Base-by-base conservation (phyloP, 164 flowering plant genomes). In the Magnolia sinica region DNA sequence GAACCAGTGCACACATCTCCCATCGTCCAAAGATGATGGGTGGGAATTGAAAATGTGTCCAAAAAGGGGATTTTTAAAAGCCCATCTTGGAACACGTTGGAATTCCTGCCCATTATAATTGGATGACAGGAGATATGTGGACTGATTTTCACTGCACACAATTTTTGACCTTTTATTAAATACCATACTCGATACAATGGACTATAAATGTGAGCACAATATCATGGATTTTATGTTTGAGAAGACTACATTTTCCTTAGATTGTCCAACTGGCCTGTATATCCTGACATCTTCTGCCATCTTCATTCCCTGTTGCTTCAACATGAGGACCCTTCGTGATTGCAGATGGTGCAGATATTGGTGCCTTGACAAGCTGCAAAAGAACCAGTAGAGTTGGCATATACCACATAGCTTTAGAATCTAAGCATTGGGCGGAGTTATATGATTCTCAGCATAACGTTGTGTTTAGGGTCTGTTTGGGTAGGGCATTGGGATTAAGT, bases 191-290 rank as follows among this genome's bases (percentile, higher is more conserved):
- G 1, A 24, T 65, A 11, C 29, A 22, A 7, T 63, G 7, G 16
- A 24, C 11, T 22, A 9, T 23, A 8, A 20, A 20, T 65, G 11
- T 14, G 9, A 37, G 68, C 4, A 18, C 31, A 18, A 11, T 4
- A 18, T 29, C 50, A 68, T 22, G 29, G 3, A 68, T 27, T 24
- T 68, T 31, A 68, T 50, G 2, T 70, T 70, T 55, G 61, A 55
- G 61, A 55, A 55, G 18, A 73, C 74, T 86, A 91, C 97, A 92
- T 90, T 82, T 75, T 91, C 73, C 95, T 88, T 65, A 91, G 82
- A 79, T 91, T 92, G 82, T 92, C 95, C 74, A 91, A 85, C 81
- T 89, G 45, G 94, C 93, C 83, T 92, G 93, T 16, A 91, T 81
- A 14, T 92, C 95, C 72, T 81, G 85, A 70, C 91, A 93, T 20